phyloP scores from a whole-genome alignment of 495 filamentous ascomycete species.

The Tetracladium setigerum region DNA sequence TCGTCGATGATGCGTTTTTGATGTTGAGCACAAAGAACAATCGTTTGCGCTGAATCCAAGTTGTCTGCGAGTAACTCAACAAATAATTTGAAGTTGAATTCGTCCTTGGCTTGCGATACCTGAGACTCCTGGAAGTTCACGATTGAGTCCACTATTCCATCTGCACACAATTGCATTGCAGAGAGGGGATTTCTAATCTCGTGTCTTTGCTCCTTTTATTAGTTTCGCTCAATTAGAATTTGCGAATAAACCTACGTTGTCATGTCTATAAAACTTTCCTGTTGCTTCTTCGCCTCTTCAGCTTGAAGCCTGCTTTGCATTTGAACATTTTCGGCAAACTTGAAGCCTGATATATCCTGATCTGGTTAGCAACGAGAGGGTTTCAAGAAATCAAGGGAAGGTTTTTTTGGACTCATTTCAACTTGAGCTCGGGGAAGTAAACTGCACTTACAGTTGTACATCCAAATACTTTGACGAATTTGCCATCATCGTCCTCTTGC shows the following conservation, averaged over 20 bases:
- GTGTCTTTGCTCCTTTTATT: conserved; percentile 31
- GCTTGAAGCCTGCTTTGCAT: conserved; percentile 53
- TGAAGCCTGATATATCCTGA: conserved; percentile 44
- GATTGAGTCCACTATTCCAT: conserved; percentile 8
- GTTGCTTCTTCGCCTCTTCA: conserved; percentile 59
- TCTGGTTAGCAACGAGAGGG: conserved; percentile 21
- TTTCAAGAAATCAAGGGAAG: too few species aligned
- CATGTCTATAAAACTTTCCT: conserved; percentile 86
- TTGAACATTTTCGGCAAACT: conserved; percentile 55
- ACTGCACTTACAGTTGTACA: conserved; percentile 5
- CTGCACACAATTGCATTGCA: conserved; percentile 59
- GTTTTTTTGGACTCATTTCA: conserved; percentile 38
- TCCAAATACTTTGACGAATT: conserved; percentile 13
- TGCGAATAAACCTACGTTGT: conserved; percentile 30
- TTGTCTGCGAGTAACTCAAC: conserved; percentile 45
- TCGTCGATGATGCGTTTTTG: conserved; percentile 78
- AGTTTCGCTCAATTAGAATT: too few species aligned
- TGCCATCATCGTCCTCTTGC: conserved; percentile 38
- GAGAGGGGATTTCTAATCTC: conserved; percentile 58
- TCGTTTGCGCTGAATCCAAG: conserved; percentile 68
- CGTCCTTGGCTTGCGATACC: too few species aligned
- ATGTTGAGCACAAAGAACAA: conserved; percentile 66
- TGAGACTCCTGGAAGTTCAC: not conserved
- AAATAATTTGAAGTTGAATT: conserved; percentile 19
- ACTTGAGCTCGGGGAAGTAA: conserved; percentile 28